phyloP scores from a whole-genome alignment of 129 eudicot species.

The Tanacetum coccineum region DNA sequence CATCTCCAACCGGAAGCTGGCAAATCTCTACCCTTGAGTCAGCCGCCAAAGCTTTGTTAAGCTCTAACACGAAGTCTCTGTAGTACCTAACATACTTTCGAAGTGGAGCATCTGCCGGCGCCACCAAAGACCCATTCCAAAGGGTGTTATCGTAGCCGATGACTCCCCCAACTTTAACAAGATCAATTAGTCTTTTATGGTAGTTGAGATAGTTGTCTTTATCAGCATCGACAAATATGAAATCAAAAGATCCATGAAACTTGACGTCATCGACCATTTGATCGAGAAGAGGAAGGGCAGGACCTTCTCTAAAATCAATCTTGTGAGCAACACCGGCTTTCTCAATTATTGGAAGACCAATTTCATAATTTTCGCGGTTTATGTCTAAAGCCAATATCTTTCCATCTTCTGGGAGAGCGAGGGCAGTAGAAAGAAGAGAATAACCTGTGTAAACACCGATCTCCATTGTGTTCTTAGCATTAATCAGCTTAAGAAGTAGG shows the following conservation, averaged over 20 bases:
- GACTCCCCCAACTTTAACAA: constrained; percentile 27
- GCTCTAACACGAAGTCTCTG: constrained; percentile 27
- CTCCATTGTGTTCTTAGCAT: constrained; percentile 41
- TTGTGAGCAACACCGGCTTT: constrained; percentile 25
- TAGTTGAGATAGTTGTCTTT: constrained; percentile 31
- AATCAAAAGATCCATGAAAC: constrained; percentile 25
- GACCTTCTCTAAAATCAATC: constrained; percentile 24
- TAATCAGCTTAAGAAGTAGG: constrained; percentile 41
- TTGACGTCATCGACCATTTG: constrained; percentile 26
- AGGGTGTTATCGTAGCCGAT: constrained; percentile 33
- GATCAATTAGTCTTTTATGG: constrained; percentile 26
- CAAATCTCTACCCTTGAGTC: constrained; percentile 25
- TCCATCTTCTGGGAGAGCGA: constrained; percentile 45
- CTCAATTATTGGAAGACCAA: constrained; percentile 23
- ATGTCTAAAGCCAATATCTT: constrained; percentile 29
- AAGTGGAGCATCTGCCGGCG: constrained; percentile 26
- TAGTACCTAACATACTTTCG: constrained; percentile 29
- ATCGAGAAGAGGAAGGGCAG: constrained; percentile 24
- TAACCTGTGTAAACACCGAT: constrained; percentile 49
- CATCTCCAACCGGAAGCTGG: constrained; percentile 29
- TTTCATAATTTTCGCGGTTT: constrained; percentile 20
- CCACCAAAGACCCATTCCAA: constrained; percentile 30
- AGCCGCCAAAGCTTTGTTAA: constrained; percentile 27
- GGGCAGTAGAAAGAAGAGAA: constrained; percentile 50
- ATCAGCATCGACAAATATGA: constrained; percentile 31